Conservation (phyloP, 2,329 filamentous ascomycete genomes). For the Chaetomium globosum region DNA sequence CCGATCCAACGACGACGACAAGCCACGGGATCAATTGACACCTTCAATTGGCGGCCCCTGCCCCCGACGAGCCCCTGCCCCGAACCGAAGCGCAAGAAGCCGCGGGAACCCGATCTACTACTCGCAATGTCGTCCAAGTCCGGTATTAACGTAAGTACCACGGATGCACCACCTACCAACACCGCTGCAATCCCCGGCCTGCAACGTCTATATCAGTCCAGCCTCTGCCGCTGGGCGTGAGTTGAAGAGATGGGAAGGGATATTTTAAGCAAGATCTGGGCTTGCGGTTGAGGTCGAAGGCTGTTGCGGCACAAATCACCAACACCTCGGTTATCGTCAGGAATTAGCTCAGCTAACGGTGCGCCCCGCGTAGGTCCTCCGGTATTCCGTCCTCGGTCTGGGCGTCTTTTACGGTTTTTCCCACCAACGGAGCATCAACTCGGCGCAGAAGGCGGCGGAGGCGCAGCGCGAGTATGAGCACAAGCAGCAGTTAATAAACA, state of each 20-base stretch:
- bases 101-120: slow-evolving; percentile 21
- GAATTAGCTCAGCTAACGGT: slow-evolving; percentile 16
- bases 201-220: neutral
- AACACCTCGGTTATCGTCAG: neutral
- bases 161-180: slow-evolving; percentile 5
- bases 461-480: slow-evolving; percentile 82
- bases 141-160: slow-evolving; percentile 41
- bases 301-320: slow-evolving; percentile 12
- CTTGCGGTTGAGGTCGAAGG: neutral
- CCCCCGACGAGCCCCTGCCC: slow-evolving; percentile 27
- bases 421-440: slow-evolving; percentile 81
- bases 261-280: neutral
- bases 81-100: slow-evolving; percentile 23
- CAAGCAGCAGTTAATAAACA: slow-evolving; percentile 86
- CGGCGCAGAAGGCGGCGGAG: slow-evolving; percentile 69
- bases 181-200: slow-evolving; percentile 9
- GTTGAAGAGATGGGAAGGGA: neutral
- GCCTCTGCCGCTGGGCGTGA: neutral
- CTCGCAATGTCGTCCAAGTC: slow-evolving; percentile 40
- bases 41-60: slow-evolving; percentile 33
- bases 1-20: slow-evolving; percentile 36
- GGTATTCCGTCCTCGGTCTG: slow-evolving; percentile 89
- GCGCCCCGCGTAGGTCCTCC: slow-evolving; percentile 72
- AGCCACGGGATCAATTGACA: slow-evolving; percentile 36
- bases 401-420: slow-evolving; percentile 95